These are phyloP conservation scores for Talaromyces islandicus DNA, from an alignment of 2,329 filamentous ascomycete species.

Conservation along the genomic window DNA sequence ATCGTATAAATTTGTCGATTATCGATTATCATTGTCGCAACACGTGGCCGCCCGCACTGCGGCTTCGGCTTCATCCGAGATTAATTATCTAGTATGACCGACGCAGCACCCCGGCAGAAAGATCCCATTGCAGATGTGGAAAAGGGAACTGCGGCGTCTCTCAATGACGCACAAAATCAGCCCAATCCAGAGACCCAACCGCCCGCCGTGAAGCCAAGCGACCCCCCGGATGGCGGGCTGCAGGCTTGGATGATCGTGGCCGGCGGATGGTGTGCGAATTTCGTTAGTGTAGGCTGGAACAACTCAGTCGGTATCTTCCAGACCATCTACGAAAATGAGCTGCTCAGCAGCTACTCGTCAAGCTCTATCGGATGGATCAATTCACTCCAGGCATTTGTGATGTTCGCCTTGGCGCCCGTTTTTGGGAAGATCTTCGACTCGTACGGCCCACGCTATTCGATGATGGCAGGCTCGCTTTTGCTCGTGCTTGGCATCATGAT, in stretches of 20 bases:
- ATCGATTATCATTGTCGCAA: background rate
- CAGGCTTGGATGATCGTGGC: background rate
- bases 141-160: background rate
- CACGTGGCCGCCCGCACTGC: background rate
- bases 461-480: constrained; percentile 40
- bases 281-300: background rate
- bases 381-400: constrained; percentile 45
- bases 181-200: background rate
- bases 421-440: constrained; percentile 52
- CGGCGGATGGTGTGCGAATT: background rate
- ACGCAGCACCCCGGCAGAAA: background rate
- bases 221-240: background rate
- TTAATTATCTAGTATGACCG: background rate
- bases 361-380: constrained; percentile 50
- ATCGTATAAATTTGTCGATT: background rate
- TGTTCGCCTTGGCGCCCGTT: constrained; percentile 45
- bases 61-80: background rate
- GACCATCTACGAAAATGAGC: constrained; percentile 43
- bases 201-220: background rate
- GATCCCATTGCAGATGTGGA: background rate
- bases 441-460: constrained; percentile 41
- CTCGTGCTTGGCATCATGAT: constrained; percentile 49
- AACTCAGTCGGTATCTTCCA: constrained; percentile 50
- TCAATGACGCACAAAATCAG: background rate
- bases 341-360: constrained; percentile 35